Conservation (phyloP, 768 basidiomycete species). For the Hemileccinum impolitum region DNA sequence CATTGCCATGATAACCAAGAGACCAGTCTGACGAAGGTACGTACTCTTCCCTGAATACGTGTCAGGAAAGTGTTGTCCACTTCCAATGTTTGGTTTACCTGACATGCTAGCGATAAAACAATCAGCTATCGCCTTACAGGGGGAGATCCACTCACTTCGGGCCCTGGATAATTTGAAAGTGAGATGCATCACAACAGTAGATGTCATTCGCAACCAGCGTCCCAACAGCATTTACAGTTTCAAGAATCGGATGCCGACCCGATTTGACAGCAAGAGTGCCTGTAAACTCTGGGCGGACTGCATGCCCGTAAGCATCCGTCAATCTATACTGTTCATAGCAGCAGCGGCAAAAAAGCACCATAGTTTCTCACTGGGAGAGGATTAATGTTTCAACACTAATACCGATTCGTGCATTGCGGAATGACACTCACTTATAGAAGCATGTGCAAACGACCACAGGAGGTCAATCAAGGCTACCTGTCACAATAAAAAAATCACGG, state of each 20-base stretch:
- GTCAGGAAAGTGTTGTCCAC: background rate
- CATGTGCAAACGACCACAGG: constrained; percentile 83
- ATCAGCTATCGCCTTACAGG: background rate
- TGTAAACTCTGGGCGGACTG: constrained; percentile 90
- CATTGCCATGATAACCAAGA: constrained; percentile 84
- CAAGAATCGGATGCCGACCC: constrained; percentile 86
- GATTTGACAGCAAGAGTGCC: constrained; percentile 86
- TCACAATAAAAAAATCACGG: background rate
- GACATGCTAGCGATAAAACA: constrained; percentile 51
- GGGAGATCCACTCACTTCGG: constrained; percentile 60
- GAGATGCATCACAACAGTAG: constrained; percentile 78
- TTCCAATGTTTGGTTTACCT: constrained; percentile 26
- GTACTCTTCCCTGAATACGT: constrained; percentile 77
- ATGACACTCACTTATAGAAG: constrained; percentile 65
- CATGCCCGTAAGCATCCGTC: background rate
- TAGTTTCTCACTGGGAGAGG: constrained; percentile 44
- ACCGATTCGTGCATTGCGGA: background rate
- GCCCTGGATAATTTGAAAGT: constrained; percentile 90
- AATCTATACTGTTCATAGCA: background rate
- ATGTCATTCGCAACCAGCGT: constrained; percentile 86
- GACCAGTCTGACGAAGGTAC: constrained; percentile 82
- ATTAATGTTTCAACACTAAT: background rate
- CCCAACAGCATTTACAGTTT: constrained; percentile 64
- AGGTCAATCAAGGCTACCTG: constrained; percentile 89
- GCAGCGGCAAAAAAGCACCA: constrained; percentile 27